phyloP scores from a whole-genome alignment of 2,329 filamentous ascomycete genomes.

The Coniochaeta prunicola region DNA sequence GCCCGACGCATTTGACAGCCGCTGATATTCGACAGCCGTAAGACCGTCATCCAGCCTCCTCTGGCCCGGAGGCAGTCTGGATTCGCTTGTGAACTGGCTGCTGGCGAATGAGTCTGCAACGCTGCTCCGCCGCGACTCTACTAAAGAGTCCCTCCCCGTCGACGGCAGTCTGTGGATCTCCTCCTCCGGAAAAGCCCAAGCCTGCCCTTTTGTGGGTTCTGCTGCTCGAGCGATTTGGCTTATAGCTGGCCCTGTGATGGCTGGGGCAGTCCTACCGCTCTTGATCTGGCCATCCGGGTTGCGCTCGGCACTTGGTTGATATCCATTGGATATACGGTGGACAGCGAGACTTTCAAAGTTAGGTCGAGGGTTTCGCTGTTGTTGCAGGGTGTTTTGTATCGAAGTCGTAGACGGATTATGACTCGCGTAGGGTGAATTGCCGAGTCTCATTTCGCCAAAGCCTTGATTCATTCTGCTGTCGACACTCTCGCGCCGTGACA shows the following conservation, averaged over 20 bases:
- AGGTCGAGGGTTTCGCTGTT: conserved; percentile 53
- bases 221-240: conserved; percentile 62
- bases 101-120: conserved; percentile 72
- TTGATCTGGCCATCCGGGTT: conserved; percentile 45
- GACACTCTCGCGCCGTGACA: conserved; percentile 68
- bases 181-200: conserved; percentile 77
- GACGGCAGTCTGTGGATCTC: conserved; percentile 47
- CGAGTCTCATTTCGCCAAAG: conserved; percentile 62
- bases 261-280: conserved; percentile 59
- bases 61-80: conserved; percentile 63
- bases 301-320: conserved; percentile 52
- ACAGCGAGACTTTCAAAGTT: conserved; percentile 44
- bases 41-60: conserved; percentile 58
- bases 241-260: conserved; percentile 65
- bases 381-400: conserved; percentile 62
- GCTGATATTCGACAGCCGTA: conserved; percentile 37
- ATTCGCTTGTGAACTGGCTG: conserved; percentile 72
- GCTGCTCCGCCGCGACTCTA: conserved; percentile 66
- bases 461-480: conserved; percentile 71
- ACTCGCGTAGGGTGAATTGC: conserved; percentile 65
- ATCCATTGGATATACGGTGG: conserved; percentile 58
- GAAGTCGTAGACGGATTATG: conserved; percentile 72
- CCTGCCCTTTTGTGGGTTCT: conserved; percentile 74
- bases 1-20: conserved; percentile 40
- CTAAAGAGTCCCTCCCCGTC: conserved; percentile 37